Evolutionary conservation across 495 filamentous ascomycete species (phyloP).

Genomic region (Pyrenopolyporus hunteri): DNA sequence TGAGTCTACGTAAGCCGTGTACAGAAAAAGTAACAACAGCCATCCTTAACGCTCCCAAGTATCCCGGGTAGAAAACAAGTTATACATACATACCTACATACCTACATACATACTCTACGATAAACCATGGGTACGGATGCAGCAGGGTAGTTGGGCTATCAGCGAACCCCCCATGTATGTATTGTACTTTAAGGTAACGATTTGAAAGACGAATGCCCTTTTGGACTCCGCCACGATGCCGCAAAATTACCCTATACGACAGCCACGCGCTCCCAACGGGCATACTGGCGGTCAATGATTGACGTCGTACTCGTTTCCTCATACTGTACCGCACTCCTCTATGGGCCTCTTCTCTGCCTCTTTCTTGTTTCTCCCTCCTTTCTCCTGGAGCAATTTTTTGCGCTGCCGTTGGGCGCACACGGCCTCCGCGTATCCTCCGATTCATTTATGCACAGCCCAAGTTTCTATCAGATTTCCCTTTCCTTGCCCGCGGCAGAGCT

Average conservation of each 20-base stretch:
- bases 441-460: background rate
- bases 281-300: background rate
- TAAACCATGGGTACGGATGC: too few species aligned
- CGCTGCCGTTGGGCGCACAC: slow-evolving; percentile 17
- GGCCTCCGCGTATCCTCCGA: slow-evolving; percentile 5
- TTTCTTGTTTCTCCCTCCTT: too few species aligned
- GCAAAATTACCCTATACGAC: slow-evolving; percentile 8
- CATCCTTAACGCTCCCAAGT: slow-evolving; percentile 2
- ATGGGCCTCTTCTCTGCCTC: too few species aligned
- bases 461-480: too few species aligned
- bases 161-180: background rate
- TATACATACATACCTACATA: too few species aligned
- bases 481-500: too few species aligned
- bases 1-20: slow-evolving; percentile 20
- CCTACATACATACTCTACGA: background rate
- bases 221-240: slow-evolving; percentile 22
- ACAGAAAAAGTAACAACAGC: slow-evolving; percentile 5
- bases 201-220: background rate
- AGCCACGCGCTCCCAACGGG: background rate
- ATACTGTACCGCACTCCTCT: background rate
- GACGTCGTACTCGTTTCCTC: slow-evolving; percentile 28
- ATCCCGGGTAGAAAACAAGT: too few species aligned
- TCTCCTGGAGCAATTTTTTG: background rate
- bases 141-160: too few species aligned
- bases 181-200: background rate